Base-by-base conservation (phyloP, 768 basidiomycete genomes). In the Tricholoma terreum region DNA sequence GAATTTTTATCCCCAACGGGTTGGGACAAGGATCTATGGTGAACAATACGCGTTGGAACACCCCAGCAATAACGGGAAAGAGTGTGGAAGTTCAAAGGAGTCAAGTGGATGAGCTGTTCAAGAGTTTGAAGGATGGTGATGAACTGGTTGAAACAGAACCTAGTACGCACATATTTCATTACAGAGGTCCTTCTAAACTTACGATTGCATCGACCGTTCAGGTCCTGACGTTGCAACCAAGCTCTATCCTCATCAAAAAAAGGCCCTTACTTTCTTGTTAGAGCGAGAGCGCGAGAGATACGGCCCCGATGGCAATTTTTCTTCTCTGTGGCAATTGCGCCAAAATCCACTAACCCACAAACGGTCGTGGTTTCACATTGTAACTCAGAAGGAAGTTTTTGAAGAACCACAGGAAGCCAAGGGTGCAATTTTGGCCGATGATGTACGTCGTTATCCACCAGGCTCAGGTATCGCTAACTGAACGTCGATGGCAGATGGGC, bases 241-340 rank as follows among this genome's bases (percentile, higher is more conserved):
- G 48, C 77, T 99, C 7, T 99, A 98, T 73, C 93, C 96, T 17
- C 97, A 99, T 78, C 97, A 99, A 75, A 96, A 94, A 75, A 96
- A 96, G 71, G 97, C 96, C 21, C 79, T 99, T 17, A 94, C 96
- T 1, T 99, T 99, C 73, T 77, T 99, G 50, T 79, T 98, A 17
- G 92, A 97, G 66, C 84, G 97, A 68, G 87, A 90, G 70, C 80
- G 84, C 59, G 90, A 92, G 72, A 79, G 74, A 59, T 69, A 73
- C 33, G 77, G 78, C 35, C 63, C 73, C 43, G 80, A 83, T 71
- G 90, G 89, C 62, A 80, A 73, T 59, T 83, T 80, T 64, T 84
- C 86, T 12, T 87, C 89, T 7, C 70, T 93, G 38, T 93, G 90
- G 90, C 85, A 89, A 59, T 65, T 68, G 55, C 75, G 84, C 48